phyloP scores from a whole-genome alignment of 768 basidiomycete species.

The Collybia mongolica region DNA sequence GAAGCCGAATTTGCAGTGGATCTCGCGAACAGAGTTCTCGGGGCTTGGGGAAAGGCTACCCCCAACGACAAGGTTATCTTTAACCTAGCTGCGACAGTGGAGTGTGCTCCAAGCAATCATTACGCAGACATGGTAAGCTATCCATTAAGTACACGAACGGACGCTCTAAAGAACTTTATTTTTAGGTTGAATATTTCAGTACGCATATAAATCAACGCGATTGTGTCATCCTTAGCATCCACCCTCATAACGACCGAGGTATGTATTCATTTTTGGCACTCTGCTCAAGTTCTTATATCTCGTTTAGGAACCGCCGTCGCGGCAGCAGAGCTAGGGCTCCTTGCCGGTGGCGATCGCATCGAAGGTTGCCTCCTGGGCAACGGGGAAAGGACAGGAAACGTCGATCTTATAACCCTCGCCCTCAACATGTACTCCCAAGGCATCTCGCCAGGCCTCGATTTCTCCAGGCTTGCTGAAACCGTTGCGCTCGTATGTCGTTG shows the following conservation, averaged over 20 bases:
- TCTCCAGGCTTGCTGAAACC: conserved; percentile 67
- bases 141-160: not conserved
- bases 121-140: conserved; percentile 72
- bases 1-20: conserved; percentile 79
- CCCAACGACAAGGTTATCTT: conserved; percentile 76
- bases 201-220: conserved; percentile 68
- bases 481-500: conserved; percentile 78
- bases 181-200: conserved; percentile 80
- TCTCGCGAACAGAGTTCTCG: conserved; percentile 72
- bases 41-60: conserved; percentile 66
- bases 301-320: conserved; percentile 70
- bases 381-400: conserved; percentile 85
- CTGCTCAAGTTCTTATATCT: not conserved
- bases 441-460: conserved; percentile 71
- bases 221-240: conserved; percentile 68
- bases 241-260: conserved; percentile 85
- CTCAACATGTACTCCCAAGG: conserved; percentile 86
- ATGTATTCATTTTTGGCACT: conserved; percentile 6
- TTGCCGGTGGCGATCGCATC: conserved; percentile 80
- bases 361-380: conserved; percentile 86
- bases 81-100: conserved; percentile 83
- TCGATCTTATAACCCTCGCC: conserved; percentile 80
- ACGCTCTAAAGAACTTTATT: not conserved
- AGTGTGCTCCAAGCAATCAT: conserved; percentile 83
- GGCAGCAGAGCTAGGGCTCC: conserved; percentile 73